Conservation (phyloP, 2,329 filamentous ascomycete genomes). For the Aspergillus sp. region DNA sequence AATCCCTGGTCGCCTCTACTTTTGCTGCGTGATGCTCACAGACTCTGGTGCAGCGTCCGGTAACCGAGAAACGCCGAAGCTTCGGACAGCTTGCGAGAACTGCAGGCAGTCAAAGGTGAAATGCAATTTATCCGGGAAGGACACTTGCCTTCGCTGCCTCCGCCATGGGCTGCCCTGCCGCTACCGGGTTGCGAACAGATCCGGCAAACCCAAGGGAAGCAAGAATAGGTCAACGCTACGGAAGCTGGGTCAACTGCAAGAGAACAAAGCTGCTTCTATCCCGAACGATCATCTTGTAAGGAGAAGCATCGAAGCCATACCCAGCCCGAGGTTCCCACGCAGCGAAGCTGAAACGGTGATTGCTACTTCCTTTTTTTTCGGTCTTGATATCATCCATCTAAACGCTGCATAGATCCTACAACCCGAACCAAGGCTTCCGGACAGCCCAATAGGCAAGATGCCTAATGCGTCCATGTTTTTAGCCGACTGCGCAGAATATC, state of each 20-base stretch:
- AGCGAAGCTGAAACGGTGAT: conserved; percentile 13
- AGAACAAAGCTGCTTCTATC: conserved; percentile 30
- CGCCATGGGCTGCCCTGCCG: conserved; percentile 43
- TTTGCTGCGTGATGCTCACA: conserved; percentile 30
- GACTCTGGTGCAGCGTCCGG: conserved; percentile 27
- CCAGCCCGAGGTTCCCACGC: conserved; percentile 6
- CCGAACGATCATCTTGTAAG: conserved; percentile 6
- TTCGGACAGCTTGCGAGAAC: conserved; percentile 45
- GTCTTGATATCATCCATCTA: background rate
- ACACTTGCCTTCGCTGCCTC: conserved; percentile 42
- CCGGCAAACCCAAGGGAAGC: conserved; percentile 46
- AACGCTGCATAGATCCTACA: conserved; percentile 3
- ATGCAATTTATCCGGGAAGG: conserved; percentile 43
- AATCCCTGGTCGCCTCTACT: background rate
- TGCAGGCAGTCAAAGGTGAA: conserved; percentile 48
- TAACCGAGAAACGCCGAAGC: conserved; percentile 38
- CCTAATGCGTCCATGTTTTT: conserved; percentile 17
- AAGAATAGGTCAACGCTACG: conserved; percentile 44
- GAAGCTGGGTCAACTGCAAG: conserved; percentile 42
- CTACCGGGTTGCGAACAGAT: conserved; percentile 45
- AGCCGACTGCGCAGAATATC: conserved; percentile 18
- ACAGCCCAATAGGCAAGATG: conserved; percentile 31
- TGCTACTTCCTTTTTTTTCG: background rate
- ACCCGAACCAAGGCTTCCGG: conserved; percentile 26
- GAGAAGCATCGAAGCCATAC: conserved; percentile 7